These are phyloP conservation scores for Prunus campanulata DNA, from an alignment of 306 rosid genomes.

Conservation along the genomic window DNA sequence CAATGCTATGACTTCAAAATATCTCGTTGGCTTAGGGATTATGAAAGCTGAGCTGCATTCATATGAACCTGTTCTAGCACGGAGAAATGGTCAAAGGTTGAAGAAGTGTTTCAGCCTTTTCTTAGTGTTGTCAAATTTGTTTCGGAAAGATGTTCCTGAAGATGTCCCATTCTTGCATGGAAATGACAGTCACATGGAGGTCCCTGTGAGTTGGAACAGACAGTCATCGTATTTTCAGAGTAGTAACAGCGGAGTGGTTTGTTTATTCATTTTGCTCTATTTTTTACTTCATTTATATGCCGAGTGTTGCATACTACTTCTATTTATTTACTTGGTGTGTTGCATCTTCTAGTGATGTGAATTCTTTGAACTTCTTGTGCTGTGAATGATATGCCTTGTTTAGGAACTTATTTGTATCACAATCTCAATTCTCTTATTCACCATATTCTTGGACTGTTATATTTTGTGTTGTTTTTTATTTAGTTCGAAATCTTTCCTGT, in stretches of 20 bases:
- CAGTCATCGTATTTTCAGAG: conserved; percentile 64
- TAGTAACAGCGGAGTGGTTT: conserved; percentile 69
- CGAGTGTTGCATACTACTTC: neutral
- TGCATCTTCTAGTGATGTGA: conserved; percentile 8
- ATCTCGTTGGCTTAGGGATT: conserved; percentile 69
- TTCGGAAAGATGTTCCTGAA: conserved; percentile 43
- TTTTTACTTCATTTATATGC: conserved; percentile 8
- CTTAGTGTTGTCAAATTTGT: conserved; percentile 55
- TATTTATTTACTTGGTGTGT: conserved; percentile 5
- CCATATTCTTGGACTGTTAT: neutral
- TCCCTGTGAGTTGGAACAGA: conserved; percentile 60
- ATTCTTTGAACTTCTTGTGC: neutral
- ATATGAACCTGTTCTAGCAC: conserved; percentile 45
- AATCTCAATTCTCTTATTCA: neutral
- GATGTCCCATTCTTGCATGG: conserved; percentile 46
- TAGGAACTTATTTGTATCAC: neutral
- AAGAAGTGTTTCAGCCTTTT: conserved; percentile 69
- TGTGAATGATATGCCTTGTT: neutral
- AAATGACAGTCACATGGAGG: conserved; percentile 65
- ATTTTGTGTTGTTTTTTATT: neutral
- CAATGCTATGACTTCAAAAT: conserved; percentile 49
- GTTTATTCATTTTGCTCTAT: conserved; percentile 39
- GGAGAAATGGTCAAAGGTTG: conserved; percentile 57
- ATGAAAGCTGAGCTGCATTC: conserved; percentile 56
- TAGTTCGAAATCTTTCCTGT: neutral